These are phyloP conservation scores for Sanguinoderma infundibulare DNA, from an alignment of 1,284 basidiomycete species.

Conservation along the genomic window DNA sequence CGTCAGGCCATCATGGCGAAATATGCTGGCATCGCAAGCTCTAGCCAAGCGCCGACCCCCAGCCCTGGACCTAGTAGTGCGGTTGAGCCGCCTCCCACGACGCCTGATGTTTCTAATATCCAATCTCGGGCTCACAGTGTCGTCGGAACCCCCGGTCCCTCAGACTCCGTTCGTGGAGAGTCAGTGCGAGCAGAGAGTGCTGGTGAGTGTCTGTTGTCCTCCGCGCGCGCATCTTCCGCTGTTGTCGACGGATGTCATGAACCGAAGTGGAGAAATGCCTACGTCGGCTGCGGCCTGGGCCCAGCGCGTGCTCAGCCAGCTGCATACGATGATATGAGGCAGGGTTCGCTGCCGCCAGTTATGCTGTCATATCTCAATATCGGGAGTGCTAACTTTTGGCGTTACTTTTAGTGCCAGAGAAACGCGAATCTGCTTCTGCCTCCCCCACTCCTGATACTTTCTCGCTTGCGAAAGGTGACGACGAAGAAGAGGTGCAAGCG, in stretches of 20 bases:
- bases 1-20: slow-evolving; percentile 88
- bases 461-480: slow-evolving; percentile 62
- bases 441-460: slow-evolving; percentile 62
- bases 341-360: too few species aligned
- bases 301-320: too few species aligned
- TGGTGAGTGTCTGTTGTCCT: slow-evolving; percentile 8
- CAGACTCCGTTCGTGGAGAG: slow-evolving; percentile 12
- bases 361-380: too few species aligned
- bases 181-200: slow-evolving; percentile 12
- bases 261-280: too few species aligned
- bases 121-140: slow-evolving; percentile 57
- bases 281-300: too few species aligned
- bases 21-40: slow-evolving; percentile 60
- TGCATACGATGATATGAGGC: too few species aligned
- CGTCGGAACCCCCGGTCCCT: slow-evolving; percentile 39
- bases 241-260: neutral
- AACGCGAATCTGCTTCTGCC: slow-evolving; percentile 56
- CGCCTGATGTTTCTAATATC: slow-evolving; percentile 63
- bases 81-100: slow-evolving; percentile 66
- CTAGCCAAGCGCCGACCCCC: slow-evolving; percentile 47
- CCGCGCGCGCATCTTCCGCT: neutral
- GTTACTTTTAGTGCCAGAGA: slow-evolving; percentile 36
- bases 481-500: slow-evolving; percentile 48
- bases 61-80: slow-evolving; percentile 72
- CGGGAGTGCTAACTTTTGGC: neutral